These are phyloP conservation scores for Carallia pectinifolia DNA, from an alignment of 345 rosid species.

Conservation along the genomic window DNA sequence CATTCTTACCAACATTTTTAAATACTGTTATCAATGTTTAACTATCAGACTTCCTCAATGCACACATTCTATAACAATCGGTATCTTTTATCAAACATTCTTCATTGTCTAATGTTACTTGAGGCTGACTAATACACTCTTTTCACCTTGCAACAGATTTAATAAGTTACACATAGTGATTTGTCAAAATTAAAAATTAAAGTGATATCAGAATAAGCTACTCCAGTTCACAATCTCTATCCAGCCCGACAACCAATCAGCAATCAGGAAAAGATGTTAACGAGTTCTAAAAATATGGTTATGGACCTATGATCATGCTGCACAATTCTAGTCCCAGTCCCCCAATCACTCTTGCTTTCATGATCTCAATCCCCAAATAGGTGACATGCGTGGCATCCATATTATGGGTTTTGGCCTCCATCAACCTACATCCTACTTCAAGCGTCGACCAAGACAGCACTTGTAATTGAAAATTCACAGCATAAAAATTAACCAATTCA, in stretches of 20 bases:
- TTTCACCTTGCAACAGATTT: not conserved
- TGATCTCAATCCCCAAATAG: too few species aligned
- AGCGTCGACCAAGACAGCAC: not conserved
- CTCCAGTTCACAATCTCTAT: not conserved
- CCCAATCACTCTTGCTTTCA: too few species aligned
- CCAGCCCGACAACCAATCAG: not conserved
- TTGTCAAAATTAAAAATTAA: not conserved
- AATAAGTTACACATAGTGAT: not conserved
- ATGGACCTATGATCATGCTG: not conserved
- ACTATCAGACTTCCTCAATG: not conserved
- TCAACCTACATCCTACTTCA: not conserved
- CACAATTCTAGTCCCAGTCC: not conserved
- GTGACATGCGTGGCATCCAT: too few species aligned
- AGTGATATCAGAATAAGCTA: constrained; percentile 1
- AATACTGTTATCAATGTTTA: not conserved
- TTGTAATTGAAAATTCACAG: too few species aligned
- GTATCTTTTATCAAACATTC: not conserved
- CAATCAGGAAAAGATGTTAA: not conserved
- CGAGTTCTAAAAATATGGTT: not conserved
- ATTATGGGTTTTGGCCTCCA: too few species aligned
- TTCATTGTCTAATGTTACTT: not conserved
- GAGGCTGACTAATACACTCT: not conserved
- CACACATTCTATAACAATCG: not conserved
- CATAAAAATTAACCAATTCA: not conserved
- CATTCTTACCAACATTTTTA: not conserved